These are phyloP conservation scores for Cadophora malorum DNA, from an alignment of 2,329 filamentous ascomycete genomes.

Conservation along the genomic window DNA sequence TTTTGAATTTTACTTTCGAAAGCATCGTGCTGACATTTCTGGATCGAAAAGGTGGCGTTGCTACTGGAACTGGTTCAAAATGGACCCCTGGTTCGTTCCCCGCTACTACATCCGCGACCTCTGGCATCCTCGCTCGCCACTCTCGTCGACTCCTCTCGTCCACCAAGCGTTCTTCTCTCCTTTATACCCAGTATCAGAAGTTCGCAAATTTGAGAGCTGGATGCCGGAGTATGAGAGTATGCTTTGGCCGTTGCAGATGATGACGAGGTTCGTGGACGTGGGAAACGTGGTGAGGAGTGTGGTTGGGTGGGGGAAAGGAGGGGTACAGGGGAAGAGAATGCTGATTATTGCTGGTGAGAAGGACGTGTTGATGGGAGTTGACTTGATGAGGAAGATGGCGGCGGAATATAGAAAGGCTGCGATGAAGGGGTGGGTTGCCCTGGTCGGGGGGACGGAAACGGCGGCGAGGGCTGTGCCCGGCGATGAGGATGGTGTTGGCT, in stretches of 20 bases:
- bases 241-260: conserved; percentile 50
- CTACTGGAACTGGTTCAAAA: conserved; percentile 45
- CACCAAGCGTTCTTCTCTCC: conserved; percentile 51
- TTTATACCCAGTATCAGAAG: conserved; percentile 42
- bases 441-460: background rate
- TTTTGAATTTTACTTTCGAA: background rate
- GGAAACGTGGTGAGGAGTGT: conserved; percentile 43
- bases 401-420: conserved; percentile 43
- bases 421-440: conserved; percentile 30
- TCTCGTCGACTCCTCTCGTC: conserved; percentile 49
- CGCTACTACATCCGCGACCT: conserved; percentile 45
- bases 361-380: conserved; percentile 40
- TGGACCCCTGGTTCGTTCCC: conserved; percentile 49
- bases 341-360: conserved; percentile 39
- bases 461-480: background rate
- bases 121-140: conserved; percentile 48
- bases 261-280: conserved; percentile 47
- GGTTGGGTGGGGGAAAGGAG: conserved; percentile 25
- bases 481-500: conserved; percentile 36
- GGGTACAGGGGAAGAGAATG: conserved; percentile 31
- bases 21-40: conserved; percentile 18
- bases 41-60: conserved; percentile 33
- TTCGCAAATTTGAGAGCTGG: conserved; percentile 46
- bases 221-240: conserved; percentile 52
- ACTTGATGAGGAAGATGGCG: conserved; percentile 41